Evolutionary conservation across 108 stramenopile species (phyloP), one percentile per base, ranked within the genome.

Genomic region (Nitzschia putrida): DNA sequence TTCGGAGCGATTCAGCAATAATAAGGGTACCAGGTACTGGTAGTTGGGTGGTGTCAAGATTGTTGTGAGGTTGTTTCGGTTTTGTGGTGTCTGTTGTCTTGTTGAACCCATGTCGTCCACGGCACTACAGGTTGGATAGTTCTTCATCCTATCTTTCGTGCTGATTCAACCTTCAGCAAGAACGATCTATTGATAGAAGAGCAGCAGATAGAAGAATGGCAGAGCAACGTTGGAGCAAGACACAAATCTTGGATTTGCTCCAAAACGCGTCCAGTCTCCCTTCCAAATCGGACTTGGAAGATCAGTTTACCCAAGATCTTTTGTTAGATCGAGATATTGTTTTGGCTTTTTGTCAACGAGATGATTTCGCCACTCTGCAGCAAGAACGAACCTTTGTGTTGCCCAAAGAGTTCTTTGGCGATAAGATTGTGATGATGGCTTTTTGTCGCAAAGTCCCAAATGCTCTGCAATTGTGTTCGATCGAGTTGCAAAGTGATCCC

Each of bases 371-470:
- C 22, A 7, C 64, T 10, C 29, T 80, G 16, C 74, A 65, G 40
- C 3, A 50, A 8, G 50, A 61, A 22, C 11, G 13, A 44, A 9
- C 9, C 13, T 68, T 72, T 21, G 63, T 64, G 3, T 53, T 80
- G 45, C 79, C 79, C 12, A 53, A 41, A n/a, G 73, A 64, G 37
- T 43, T 69, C 14, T 52, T 25, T 21, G 8, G 44, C 7, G 79
- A 80, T 52, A 69, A 74, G 41, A 66, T 74, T 26, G 68, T 80
- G 49, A 69, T 73, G 63, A 41, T 80, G 56, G 79, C 67, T 6
- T 80, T 70, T 70, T 80, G 79, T 52, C 50, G 45, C 11, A 53
- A 66, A 41, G 74, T 80, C 16, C 79, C 79, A 20, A n/a, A n/a
- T n/a, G 50, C 63, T 16, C 45, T 80, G 7, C 72, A 80, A 44